Conservation (phyloP, 169 alveolate genomes). For the Cryptosporidium canis region DNA sequence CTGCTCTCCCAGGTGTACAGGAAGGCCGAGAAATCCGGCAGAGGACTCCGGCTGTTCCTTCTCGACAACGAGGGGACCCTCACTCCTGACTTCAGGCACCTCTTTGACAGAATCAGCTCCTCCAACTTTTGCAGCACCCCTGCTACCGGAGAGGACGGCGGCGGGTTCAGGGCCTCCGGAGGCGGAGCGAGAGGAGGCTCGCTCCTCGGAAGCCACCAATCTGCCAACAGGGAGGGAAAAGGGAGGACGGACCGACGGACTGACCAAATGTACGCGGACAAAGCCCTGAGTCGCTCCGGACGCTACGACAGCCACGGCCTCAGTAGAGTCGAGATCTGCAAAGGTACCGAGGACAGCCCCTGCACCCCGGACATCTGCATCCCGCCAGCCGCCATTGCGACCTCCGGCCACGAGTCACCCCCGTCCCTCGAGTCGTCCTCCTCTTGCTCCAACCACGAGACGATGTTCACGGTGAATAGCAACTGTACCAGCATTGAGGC, state of each 20-base stretch:
- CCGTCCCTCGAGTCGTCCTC: neutral
- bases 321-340: no score
- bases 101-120: constrained; percentile 31
- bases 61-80: constrained; percentile 82
- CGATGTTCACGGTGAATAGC: neutral
- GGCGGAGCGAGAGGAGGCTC: no score
- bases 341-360: no score
- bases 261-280: no score
- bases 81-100: constrained; percentile 75
- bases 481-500: constrained; percentile 1
- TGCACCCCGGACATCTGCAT: no score
- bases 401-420: no score
- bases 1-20: constrained; percentile 19
- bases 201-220: no score
- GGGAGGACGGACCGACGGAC: no score
- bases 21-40: neutral
- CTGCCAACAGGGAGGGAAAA: no score
- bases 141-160: neutral
- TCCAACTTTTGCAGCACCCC: neutral
- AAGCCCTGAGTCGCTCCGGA: no score
- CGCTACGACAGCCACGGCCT: no score
- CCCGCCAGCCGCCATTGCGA: no score
- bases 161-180: neutral
- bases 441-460: neutral
- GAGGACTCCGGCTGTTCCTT: constrained; percentile 72